Conservation (phyloP, 371 early-diverging fungal genomes). For the Hamiltosporidium tvaerminnensis region DNA sequence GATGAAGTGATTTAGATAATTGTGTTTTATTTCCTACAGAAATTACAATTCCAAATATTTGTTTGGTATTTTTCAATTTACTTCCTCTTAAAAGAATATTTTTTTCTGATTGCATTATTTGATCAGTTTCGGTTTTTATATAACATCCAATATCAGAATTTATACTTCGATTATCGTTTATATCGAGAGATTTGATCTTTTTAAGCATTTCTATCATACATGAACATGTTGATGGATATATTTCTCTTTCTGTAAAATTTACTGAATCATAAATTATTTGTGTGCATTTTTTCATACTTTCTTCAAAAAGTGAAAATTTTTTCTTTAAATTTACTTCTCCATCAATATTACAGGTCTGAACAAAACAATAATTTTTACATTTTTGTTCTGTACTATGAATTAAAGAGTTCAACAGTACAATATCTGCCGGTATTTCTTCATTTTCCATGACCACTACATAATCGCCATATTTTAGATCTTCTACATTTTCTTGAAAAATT, state of each 20-base stretch:
- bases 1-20: conserved; percentile 46
- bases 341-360: conserved; percentile 60
- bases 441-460: conserved; percentile 53
- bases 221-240: too few relatives aligned
- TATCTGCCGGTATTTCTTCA: conserved; percentile 57
- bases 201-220: too few relatives aligned
- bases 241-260: too few relatives aligned
- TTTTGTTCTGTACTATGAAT: conserved; percentile 26
- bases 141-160: conserved; percentile 3
- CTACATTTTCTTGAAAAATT: background rate
- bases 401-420: conserved; percentile 52
- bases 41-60: conserved; percentile 64
- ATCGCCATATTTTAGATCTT: conserved; percentile 56
- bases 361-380: conserved; percentile 55
- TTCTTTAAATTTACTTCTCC: conserved; percentile 61
- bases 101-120: conserved; percentile 14
- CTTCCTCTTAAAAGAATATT: conserved; percentile 74
- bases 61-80: conserved; percentile 67
- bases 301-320: conserved; percentile 4
- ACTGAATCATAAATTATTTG: too few relatives aligned
- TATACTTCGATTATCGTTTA: background rate
- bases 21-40: conserved; percentile 78
- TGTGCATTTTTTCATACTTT: too few relatives aligned
- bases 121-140: background rate
- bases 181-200: background rate